Base-by-base conservation (phyloP, 176 grass and related monocot species). In the Carex kokanica region DNA sequence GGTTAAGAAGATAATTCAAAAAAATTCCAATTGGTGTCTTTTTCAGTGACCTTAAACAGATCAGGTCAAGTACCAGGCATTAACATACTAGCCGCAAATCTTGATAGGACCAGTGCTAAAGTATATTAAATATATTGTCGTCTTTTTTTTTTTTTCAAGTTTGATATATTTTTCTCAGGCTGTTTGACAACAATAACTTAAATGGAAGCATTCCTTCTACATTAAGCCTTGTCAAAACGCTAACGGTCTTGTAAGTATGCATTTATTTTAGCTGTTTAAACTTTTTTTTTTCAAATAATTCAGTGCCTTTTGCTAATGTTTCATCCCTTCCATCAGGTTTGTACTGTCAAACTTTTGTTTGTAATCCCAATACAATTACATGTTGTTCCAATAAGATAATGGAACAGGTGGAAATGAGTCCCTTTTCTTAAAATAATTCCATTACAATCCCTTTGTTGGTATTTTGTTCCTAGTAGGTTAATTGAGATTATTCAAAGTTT, bases 141-240 rank as follows among this genome's bases (percentile, higher is more conserved):
- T 58, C 16, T 55, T 5, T 79, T 81, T 78, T 60, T 6, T 81
- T 73, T 5, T 77, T 52, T 55, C 9, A 24, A 17, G 17, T 71
- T 24, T 31, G 72, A 55, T 77, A 55, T 74, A 51, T 58, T 32
- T 55, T 74, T 38, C 64, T 43, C 84, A 98, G 95, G 78, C 87
- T 98, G 63, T 74, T 98, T 71, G 95, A 98, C 84, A 98, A 92
- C 69, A 97, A 97, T 74, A 87, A 92, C 29, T 89, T 94, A 38
- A 84, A 64, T 0, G 92, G 95, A 17, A 83, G 81, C 82, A 98
- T 98, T n/a, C 95, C 95, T 8, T 14, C 67, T 58, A 92, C 92
- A 54, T 75, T 98, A 64, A 87, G 90, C 0, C 88, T 91, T 78
- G 64, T 94, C 14, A 86, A 40, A 0, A 14, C 2, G 3, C 74